Evolutionary conservation across 2,329 filamentous ascomycete genomes (phyloP).

Genomic region (Monosporascus sp.): DNA sequence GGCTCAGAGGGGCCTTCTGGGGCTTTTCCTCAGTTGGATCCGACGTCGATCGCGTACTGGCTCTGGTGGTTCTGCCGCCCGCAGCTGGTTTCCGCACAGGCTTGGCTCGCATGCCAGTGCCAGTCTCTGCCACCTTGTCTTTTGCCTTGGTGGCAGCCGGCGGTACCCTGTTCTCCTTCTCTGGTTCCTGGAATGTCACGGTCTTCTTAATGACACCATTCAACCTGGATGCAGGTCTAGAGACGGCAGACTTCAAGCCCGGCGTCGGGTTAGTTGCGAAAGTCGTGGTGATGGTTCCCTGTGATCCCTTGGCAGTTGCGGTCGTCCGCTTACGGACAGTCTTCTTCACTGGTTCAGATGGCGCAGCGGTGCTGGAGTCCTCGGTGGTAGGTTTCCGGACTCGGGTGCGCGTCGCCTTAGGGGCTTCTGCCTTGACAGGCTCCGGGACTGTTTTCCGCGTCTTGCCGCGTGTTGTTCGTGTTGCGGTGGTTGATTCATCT

Average conservation of each 20-base stretch:
- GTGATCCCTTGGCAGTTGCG: constrained; percentile 32
- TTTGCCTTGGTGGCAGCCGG: constrained; percentile 23
- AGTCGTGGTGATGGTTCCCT: constrained; percentile 32
- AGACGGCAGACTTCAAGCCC: constrained; percentile 35
- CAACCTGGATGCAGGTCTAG: constrained; percentile 19
- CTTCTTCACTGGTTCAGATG: constrained; percentile 30
- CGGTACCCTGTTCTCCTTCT: constrained; percentile 58
- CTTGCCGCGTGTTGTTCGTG: constrained; percentile 37
- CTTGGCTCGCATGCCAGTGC: constrained; percentile 36
- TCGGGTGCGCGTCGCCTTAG: constrained; percentile 22
- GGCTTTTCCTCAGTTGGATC: constrained; percentile 27
- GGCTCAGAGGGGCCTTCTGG: constrained; percentile 51
- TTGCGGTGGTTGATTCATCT: constrained; percentile 14
- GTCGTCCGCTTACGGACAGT: constrained; percentile 28
- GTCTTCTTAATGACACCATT: constrained; percentile 42
- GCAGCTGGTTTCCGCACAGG: constrained; percentile 43
- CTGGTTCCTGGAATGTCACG: constrained; percentile 58
- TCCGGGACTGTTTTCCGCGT: constrained; percentile 33
- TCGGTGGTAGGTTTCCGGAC: constrained; percentile 23
- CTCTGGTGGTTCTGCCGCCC: constrained; percentile 30
- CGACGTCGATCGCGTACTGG: constrained; percentile 28
- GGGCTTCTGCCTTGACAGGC: constrained; percentile 20
- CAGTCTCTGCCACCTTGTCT: constrained; percentile 25
- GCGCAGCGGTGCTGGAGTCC: constrained; percentile 16
- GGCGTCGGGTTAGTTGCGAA: constrained; percentile 27